phyloP scores from a whole-genome alignment of 73 alveolate species.

The Paramecium bursaria region DNA sequence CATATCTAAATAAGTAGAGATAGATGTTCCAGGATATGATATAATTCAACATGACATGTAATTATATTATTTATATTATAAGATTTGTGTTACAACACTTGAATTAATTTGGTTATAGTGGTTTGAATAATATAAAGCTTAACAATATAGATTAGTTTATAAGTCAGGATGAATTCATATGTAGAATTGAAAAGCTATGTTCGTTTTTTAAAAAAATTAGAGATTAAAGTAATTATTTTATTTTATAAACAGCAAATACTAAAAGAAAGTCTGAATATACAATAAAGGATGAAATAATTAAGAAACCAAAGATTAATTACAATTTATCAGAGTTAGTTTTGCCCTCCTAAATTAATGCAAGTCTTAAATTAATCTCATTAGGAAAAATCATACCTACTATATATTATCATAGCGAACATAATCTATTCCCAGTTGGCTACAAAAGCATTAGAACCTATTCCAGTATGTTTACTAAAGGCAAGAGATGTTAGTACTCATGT shows the following conservation, averaged over 20 bases:
- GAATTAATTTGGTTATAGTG: slow-evolving; percentile 82
- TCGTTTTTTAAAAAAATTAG: slow-evolving; percentile 83
- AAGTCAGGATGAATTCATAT: slow-evolving; percentile 69
- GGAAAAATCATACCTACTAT: slow-evolving; percentile 90
- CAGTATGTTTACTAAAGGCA: slow-evolving; percentile 84
- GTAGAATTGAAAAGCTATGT: slow-evolving; percentile 84
- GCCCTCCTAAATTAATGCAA: slow-evolving; percentile 90
- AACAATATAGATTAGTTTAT: slow-evolving; percentile 62
- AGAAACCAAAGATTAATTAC: slow-evolving; percentile 74
- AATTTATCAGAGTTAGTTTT: slow-evolving; percentile 86
- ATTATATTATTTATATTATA: slow-evolving; percentile 65
- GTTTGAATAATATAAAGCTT: slow-evolving; percentile 68
- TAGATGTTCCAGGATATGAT: slow-evolving; percentile 59
- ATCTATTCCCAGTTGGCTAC: slow-evolving; percentile 95
- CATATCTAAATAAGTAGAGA: slow-evolving; percentile 46
- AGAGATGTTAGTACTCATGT: slow-evolving; percentile 90
- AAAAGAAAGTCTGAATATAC: slow-evolving; percentile 74
- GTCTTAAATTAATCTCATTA: slow-evolving; percentile 83
- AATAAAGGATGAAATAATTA: slow-evolving; percentile 55
- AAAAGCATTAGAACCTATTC: slow-evolving; percentile 92
- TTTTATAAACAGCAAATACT: slow-evolving; percentile 61
- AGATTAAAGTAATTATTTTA: slow-evolving; percentile 50
- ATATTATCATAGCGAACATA: slow-evolving; percentile 92
- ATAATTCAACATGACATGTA: slow-evolving; percentile 60
- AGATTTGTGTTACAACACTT: slow-evolving; percentile 81